Evolutionary conservation across 345 rosid species (phyloP).

Genomic region (Corymbia maculata): DNA sequence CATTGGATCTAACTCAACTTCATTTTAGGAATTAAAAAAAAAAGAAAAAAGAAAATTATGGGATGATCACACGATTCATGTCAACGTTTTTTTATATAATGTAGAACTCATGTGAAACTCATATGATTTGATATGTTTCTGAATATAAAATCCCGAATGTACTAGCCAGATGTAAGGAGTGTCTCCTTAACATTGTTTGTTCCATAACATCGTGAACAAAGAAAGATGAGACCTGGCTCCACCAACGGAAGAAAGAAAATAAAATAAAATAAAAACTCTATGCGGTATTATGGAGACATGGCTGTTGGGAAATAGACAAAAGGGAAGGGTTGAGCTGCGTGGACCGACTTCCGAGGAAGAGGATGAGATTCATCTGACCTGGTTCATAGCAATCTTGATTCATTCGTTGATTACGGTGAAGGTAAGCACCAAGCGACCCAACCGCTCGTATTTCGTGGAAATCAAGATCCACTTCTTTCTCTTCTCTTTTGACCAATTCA

Average conservation of each 20-base stretch:
- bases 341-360: neutral
- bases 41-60: neutral
- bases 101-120: neutral
- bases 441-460: neutral
- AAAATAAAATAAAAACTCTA: neutral
- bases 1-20: neutral
- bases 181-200: neutral
- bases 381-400: neutral
- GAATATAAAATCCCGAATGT: neutral
- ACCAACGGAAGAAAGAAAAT: neutral
- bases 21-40: neutral
- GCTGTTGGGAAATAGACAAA: neutral
- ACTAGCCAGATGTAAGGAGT: neutral
- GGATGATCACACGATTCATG: neutral
- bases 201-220: neutral
- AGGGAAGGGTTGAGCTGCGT: neutral
- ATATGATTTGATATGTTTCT: neutral
- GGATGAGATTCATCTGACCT: neutral
- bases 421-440: neutral
- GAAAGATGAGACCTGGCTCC: neutral
- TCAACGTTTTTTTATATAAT: no score
- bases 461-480: neutral
- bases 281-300: neutral
- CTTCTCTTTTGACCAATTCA: neutral
- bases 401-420: neutral